Base-by-base conservation (phyloP, 2,329 filamentous ascomycete genomes). In the Aspergillus fumigatus region DNA sequence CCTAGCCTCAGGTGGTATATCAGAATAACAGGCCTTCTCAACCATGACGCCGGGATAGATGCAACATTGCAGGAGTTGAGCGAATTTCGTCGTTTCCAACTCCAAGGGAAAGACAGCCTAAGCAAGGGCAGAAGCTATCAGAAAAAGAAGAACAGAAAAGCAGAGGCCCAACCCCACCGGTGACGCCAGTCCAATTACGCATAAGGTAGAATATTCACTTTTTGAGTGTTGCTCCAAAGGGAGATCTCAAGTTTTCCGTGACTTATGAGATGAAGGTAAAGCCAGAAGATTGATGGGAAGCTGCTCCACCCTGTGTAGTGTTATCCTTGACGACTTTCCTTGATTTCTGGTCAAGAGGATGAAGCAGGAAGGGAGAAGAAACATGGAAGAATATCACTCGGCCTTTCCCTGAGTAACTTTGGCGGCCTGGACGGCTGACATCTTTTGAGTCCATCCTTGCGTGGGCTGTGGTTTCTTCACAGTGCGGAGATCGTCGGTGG, bases 391-490 rank as follows among this genome's bases (percentile, higher is more conserved):
- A 19, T 9, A 57, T 62, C 65, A 76, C 58, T 78, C 76, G 29
- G 69, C 63, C 52, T 74, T 75, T 2, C 76, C 76, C 58, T 78
- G 75, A 3, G 76, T 78, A 23, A 78, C 92, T 79, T 97, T 97
- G 49, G 92, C 91, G 1, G 92, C 93, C 76, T 96, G 92, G 17
- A 99, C 88, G 25, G 94, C 93, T 68, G 92, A 93, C 88, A 99
- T 95, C 81, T 99, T 99, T 64, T 89, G 88, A 60, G 94, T 93
- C 92, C 94, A 99, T 23, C 86, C 89, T 17, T 88, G 80, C 21
- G 91, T 87, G 1, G 94, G 94, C 71, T 94, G 89, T 53, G 95
- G 88, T 79, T 97, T 97, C 72, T 92, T 88, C 29, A 97, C 93
- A 0, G 92, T 97, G 56, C 94, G 87, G 58, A 97, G 84, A 76